Evolutionary conservation across 2,329 filamentous ascomycete species (phyloP), one percentile per base, ranked within the genome.

Genomic region (Penicillium sp.): DNA sequence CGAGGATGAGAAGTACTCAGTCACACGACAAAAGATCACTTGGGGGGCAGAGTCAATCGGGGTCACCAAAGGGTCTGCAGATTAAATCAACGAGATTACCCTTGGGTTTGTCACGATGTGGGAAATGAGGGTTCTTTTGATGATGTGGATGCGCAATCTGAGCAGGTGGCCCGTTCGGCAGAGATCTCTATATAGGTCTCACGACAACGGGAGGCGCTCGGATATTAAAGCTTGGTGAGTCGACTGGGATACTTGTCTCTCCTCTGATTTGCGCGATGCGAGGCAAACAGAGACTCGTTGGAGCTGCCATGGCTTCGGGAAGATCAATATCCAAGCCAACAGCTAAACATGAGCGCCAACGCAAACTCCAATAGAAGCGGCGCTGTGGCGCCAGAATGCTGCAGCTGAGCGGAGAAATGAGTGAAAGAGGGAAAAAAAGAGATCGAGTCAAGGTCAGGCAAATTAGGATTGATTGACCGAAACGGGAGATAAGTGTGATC

Each of bases 181-280:
- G 33, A 36, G 26, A n/a, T 40, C 43, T 33, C 29, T 26, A 41
- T 46, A 32, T 12, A 33, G 36, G 46, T 38, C 43, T 47, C 32
- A 42, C 35, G 38, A 28, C 27, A 26, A 39, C 50, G 56, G 51
- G 50, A 52, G 55, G 56, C 51, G 46, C 42, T 37, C 46, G 43
- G 50, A 58, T 60, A 59, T 60, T 32, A 59, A 60, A 59, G 54
- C 54, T 57, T 59, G 52, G 47, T 50, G 35, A 37, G 29, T 25
- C 36, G 24, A 40, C 35, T 25, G 39, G 47, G 34, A 26, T 13
- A 26, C 28, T 39, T 35, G 29, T 39, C 33, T 35, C 47, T 39
- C 32, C 32, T 34, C 51, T 33, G 45, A 18, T 35, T 39, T 51
- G 51, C 50, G 51, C 49, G 25, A 40, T 28, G 26, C 44, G 37